Evolutionary conservation across 2,329 filamentous ascomycete genomes (phyloP).

Genomic region (Penicillium olsonii): DNA sequence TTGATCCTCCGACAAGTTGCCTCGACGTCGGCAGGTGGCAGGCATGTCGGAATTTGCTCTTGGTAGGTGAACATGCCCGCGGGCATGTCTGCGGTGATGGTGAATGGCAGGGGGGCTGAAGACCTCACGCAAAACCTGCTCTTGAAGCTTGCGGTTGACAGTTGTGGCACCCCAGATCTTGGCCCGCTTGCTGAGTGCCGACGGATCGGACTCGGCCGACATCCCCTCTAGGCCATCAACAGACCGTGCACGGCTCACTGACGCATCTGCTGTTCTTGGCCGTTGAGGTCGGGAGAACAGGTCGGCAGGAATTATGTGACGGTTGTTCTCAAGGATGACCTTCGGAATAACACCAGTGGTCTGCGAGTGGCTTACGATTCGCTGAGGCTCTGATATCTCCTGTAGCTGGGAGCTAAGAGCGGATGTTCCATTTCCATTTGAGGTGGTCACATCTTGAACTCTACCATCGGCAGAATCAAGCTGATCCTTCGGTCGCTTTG

Average conservation of each 20-base stretch:
- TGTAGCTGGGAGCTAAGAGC: conserved; percentile 14
- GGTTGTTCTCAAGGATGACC: conserved; percentile 90
- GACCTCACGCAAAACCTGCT: conserved; percentile 89
- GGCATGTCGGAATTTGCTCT: conserved; percentile 40
- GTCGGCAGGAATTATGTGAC: conserved; percentile 85
- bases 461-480: conserved; percentile 18
- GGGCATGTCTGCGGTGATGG: conserved; percentile 69
- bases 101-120: conserved; percentile 83
- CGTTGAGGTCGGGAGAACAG: conserved; percentile 67
- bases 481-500: conserved; percentile 58
- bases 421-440: conserved; percentile 17
- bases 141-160: conserved; percentile 82
- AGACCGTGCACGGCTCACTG: conserved; percentile 22
- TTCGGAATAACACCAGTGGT: conserved; percentile 75
- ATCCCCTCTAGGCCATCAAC: conserved; percentile 21
- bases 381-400: conserved; percentile 39
- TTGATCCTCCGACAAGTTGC: conserved; percentile 39
- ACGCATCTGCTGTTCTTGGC: conserved; percentile 38
- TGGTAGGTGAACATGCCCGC: conserved; percentile 66
- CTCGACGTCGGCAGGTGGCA: conserved; percentile 24
- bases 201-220: conserved; percentile 18
- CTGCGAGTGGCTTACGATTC: conserved; percentile 74
- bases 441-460: conserved; percentile 10
- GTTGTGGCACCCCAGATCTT: conserved; percentile 84
- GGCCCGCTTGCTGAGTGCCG: conserved; percentile 49